Evolutionary conservation across 345 rosid species (phyloP).

Genomic region (Populus deltoides): DNA sequence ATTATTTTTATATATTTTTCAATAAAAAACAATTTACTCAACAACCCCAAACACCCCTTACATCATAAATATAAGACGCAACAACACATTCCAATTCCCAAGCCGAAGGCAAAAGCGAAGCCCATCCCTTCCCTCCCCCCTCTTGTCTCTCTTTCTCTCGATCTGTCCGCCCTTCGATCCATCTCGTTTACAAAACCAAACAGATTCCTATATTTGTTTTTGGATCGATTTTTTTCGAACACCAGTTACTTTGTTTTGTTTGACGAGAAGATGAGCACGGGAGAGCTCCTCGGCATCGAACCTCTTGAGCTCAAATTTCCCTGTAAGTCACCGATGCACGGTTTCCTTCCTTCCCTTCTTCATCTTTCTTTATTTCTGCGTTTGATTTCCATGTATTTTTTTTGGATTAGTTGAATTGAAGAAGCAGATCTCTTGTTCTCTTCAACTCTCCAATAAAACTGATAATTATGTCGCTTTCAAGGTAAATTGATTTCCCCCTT

Average conservation of each 20-base stretch:
- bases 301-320: constrained; percentile 78
- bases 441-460: constrained; percentile 64
- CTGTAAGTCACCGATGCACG: constrained; percentile 35
- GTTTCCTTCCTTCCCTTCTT: background rate
- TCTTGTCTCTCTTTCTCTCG: constrained; percentile 1
- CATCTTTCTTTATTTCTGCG: background rate
- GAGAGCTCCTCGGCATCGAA: constrained; percentile 69
- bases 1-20: no score
- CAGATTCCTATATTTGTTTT: background rate
- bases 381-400: constrained; percentile 7
- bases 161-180: constrained; percentile 1
- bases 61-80: background rate
- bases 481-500: constrained; percentile 33
- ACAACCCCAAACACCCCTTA: background rate
- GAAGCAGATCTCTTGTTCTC: constrained; percentile 88
- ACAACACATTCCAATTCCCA: background rate
- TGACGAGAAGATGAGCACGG: constrained; percentile 50
- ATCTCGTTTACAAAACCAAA: background rate
- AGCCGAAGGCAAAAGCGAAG: background rate
- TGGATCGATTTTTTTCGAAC: constrained; percentile 18
- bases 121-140: background rate
- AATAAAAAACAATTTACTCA: background rate
- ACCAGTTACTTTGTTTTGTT: background rate
- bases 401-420: constrained; percentile 61
- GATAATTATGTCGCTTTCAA: constrained; percentile 71